A percentile compares a stretch with the other conserved stretches of the same genome.
Conservation (phyloP, 2,329 filamentous ascomycete species). For the Ascochyta lentis region DNA sequence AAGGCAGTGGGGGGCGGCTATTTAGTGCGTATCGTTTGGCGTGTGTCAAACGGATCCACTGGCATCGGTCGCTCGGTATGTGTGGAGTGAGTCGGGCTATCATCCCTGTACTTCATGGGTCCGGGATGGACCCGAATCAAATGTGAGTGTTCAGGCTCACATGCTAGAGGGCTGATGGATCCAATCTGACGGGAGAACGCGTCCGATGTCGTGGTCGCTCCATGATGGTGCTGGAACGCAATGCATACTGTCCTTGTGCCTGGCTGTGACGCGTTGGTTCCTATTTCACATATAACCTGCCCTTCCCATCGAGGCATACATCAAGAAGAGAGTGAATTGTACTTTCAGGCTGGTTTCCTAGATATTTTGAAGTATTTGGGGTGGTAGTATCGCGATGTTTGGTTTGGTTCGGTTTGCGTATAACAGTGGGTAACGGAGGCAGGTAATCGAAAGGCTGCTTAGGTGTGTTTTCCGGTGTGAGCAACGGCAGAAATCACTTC, state of each 20-base stretch:
- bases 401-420: neutral
- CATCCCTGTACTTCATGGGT: neutral
- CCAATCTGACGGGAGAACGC: neutral
- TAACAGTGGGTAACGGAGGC: neutral
- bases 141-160: neutral
- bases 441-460: neutral
- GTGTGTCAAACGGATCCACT: constrained; percentile 10
- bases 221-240: neutral
- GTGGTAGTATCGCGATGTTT: too few species aligned
- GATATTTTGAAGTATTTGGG: too few species aligned
- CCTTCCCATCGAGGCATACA: too few species aligned
- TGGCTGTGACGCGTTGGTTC: neutral
- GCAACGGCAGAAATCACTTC: neutral
- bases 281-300: too few species aligned
- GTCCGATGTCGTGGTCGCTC: neutral
- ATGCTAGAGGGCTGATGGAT: neutral
- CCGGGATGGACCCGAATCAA: neutral
- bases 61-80: neutral
- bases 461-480: neutral
- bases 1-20: neutral
- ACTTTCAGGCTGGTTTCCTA: too few species aligned
- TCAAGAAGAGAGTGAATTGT: too few species aligned
- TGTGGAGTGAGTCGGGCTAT: neutral
- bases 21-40: neutral
- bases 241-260: neutral